Evolutionary conservation across 805 yeast genomes (phyloP).

Genomic region (Starmera quercuum): DNA sequence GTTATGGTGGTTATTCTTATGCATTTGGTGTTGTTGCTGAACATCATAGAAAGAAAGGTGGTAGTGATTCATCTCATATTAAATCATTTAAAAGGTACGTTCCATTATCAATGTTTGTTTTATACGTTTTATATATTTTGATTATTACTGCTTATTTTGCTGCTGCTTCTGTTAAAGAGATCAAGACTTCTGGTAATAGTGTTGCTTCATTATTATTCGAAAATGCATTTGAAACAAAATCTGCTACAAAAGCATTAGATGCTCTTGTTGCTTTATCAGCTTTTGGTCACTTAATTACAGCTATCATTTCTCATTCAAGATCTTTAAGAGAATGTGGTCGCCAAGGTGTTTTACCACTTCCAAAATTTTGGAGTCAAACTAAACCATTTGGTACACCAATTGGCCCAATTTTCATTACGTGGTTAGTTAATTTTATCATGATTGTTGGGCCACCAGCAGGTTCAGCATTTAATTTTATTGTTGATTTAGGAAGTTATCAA

Average conservation of each 20-base stretch:
- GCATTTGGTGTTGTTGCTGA: constrained; percentile 30
- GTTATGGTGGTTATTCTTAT: constrained; percentile 34
- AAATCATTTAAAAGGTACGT: constrained; percentile 21
- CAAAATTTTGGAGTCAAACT: constrained; percentile 34
- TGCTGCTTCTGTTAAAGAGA: constrained; percentile 16
- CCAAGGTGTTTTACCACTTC: constrained; percentile 41
- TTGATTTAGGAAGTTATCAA: constrained; percentile 67
- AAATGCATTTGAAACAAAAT: constrained; percentile 24
- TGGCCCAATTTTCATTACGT: constrained; percentile 65
- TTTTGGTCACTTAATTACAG: constrained; percentile 41
- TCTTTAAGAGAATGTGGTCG: constrained; percentile 42
- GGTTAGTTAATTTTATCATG: constrained; percentile 38
- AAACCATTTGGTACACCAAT: constrained; percentile 39
- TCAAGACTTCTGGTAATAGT: constrained; percentile 24
- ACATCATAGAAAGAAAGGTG: too few species aligned
- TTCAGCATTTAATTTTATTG: constrained; percentile 38
- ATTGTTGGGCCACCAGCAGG: constrained; percentile 36
- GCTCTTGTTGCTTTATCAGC: constrained; percentile 43
- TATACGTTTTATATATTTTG: constrained; percentile 26
- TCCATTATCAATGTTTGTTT: constrained; percentile 24
- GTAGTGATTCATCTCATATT: too few species aligned
- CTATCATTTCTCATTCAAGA: constrained; percentile 42
- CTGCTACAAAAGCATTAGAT: constrained; percentile 37
- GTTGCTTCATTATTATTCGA: constrained; percentile 24
- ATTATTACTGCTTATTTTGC: constrained; percentile 28